Evolutionary conservation across 768 basidiomycete species (phyloP).

Genomic region (Tricholomella constricta): DNA sequence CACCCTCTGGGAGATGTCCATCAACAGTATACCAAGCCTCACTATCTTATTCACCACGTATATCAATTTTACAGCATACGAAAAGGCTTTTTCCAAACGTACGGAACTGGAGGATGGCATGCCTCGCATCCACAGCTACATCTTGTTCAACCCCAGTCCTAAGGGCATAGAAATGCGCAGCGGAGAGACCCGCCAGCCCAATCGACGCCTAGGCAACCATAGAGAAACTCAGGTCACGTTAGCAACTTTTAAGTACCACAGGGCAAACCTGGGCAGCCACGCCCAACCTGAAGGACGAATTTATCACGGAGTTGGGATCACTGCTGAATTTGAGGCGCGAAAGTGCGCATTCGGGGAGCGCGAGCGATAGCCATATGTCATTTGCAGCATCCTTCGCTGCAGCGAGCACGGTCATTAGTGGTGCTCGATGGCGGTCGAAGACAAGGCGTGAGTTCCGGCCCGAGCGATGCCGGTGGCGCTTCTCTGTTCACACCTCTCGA

Average conservation of each 20-base stretch:
- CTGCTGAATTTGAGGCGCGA: conserved; percentile 36
- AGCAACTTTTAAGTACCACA: conserved; percentile 5
- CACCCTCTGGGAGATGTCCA: conserved; percentile 31
- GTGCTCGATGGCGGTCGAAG: too few species aligned
- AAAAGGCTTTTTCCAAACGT: conserved; percentile 15
- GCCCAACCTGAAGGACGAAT: conserved; percentile 58
- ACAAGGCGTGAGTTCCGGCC: too few species aligned
- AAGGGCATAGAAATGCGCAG: conserved; percentile 50
- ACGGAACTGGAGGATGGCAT: conserved; percentile 60
- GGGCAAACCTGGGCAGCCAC: conserved; percentile 51
- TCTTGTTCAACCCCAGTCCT: conserved; percentile 47
- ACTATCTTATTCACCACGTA: conserved; percentile 37
- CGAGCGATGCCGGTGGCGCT: too few species aligned
- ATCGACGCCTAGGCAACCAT: conserved; percentile 39
- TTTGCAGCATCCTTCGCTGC: conserved; percentile 18
- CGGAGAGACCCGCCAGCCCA: conserved; percentile 53
- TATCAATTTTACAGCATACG: neutral
- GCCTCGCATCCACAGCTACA: conserved; percentile 55
- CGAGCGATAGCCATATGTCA: conserved; percentile 41
- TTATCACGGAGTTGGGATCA: conserved; percentile 43
- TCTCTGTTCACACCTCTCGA: too few species aligned
- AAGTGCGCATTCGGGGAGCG: conserved; percentile 40
- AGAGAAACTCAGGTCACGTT: neutral
- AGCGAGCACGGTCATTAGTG: neutral
- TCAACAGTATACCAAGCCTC: conserved; percentile 53